Evolutionary conservation across 2,329 filamentous ascomycete genomes (phyloP).

Genomic region (Exophiala alcalophila): DNA sequence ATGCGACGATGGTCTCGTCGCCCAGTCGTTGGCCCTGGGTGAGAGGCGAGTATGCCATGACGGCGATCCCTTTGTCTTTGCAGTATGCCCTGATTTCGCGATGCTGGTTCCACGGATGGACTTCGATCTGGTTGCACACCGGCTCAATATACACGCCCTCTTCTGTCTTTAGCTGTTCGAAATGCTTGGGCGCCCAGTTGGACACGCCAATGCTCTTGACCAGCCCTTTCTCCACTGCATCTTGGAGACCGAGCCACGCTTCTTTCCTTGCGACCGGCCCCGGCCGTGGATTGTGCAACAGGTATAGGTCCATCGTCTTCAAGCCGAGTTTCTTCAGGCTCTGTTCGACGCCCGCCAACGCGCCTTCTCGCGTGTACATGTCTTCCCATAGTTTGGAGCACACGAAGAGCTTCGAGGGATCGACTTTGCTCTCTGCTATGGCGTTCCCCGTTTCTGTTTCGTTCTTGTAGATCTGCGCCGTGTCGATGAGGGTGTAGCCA

Average conservation of each 20-base stretch:
- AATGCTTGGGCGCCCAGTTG: conserved; percentile 22
- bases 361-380: conserved; percentile 56
- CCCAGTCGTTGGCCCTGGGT: conserved; percentile 28
- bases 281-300: conserved; percentile 63
- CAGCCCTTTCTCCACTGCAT: conserved; percentile 18
- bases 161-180: conserved; percentile 22
- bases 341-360: conserved; percentile 60
- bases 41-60: conserved; percentile 25
- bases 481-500: conserved; percentile 54
- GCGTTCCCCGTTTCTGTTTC: conserved; percentile 65
- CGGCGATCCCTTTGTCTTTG: conserved; percentile 3
- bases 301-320: conserved; percentile 48
- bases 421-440: conserved; percentile 53
- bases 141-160: conserved; percentile 21
- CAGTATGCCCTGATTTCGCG: conserved; percentile 18
- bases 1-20: conserved; percentile 23
- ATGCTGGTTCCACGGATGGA: conserved; percentile 32
- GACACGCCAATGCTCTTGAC: conserved; percentile 23
- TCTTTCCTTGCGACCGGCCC: conserved; percentile 55
- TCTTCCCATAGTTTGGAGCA: conserved; percentile 84
- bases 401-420: conserved; percentile 61
- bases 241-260: conserved; percentile 65
- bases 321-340: conserved; percentile 44
- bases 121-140: conserved; percentile 34
- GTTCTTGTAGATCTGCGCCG: conserved; percentile 67